A percentile compares a stretch with the other conserved stretches of the same genome.
Evolutionary conservation across 78 protist genomes (phyloP).

Genomic region (Dictyostelium brefeldianum): DNA sequence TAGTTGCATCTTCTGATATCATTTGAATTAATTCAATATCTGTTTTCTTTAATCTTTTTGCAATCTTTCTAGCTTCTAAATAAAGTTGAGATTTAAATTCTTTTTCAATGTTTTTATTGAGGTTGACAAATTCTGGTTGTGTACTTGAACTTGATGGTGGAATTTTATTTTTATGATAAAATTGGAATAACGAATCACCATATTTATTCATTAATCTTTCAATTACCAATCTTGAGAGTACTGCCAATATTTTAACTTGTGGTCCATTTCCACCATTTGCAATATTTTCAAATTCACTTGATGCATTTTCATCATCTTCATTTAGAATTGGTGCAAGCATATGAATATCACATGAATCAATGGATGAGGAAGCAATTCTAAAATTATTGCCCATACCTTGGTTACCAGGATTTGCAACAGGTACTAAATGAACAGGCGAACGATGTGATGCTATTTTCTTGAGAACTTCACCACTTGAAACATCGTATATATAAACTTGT

Average conservation of each 20-base stretch:
- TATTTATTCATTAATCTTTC: constrained; percentile 47
- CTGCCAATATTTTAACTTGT: background rate
- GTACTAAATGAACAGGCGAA: constrained; percentile 50
- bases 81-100: background rate
- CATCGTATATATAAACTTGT: constrained; percentile 48
- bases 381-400: background rate
- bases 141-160: background rate
- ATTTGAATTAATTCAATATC: background rate
- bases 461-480: background rate
- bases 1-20: background rate
- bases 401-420: background rate
- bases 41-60: background rate
- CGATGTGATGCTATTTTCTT: constrained; percentile 22
- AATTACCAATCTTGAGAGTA: constrained; percentile 15
- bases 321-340: background rate
- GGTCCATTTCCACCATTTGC: background rate
- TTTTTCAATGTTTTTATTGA: constrained; percentile 6
- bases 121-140: background rate
- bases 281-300: background rate
- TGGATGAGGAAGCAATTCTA: constrained; percentile 29
- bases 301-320: constrained; percentile 17
- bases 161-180: constrained; percentile 21
- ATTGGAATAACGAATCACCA: constrained; percentile 52
- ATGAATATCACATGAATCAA: constrained; percentile 46
- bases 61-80: background rate